phyloP scores from a whole-genome alignment of 2,329 filamentous ascomycete species.

The Geosmithia putterillii region DNA sequence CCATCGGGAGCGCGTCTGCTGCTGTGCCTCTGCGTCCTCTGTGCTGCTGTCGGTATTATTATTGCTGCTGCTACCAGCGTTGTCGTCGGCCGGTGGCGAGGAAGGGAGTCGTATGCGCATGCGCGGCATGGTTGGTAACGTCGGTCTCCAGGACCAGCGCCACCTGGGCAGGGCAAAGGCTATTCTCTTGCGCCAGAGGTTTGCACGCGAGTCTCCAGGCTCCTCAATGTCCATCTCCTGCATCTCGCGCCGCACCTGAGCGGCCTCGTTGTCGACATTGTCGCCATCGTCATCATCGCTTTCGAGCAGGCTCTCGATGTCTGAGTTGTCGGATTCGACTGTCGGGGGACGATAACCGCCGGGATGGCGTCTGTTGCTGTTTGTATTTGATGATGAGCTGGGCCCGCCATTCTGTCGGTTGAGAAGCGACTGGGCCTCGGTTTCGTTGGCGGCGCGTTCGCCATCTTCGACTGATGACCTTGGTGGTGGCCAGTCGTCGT shows the following conservation, averaged over 20 bases:
- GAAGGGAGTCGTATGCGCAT: constrained; percentile 33
- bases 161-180: constrained; percentile 40
- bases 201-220: constrained; percentile 31
- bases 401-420: constrained; percentile 32
- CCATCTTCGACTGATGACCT: constrained; percentile 28
- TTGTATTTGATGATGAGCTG: constrained; percentile 17
- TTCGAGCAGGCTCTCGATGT: constrained; percentile 35
- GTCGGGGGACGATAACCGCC: constrained; percentile 66
- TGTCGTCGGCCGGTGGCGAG: constrained; percentile 8
- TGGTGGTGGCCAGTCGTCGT: constrained; percentile 15
- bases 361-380: constrained; percentile 20
- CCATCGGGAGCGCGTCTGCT: constrained; percentile 6
- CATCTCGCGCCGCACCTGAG: constrained; percentile 66
- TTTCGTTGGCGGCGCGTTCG: constrained; percentile 33
- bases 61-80: constrained; percentile 6
- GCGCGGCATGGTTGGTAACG: constrained; percentile 28
- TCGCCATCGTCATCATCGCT: constrained; percentile 35
- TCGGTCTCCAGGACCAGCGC: constrained; percentile 43
- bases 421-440: constrained; percentile 68
- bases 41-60: neutral
- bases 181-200: constrained; percentile 43
- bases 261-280: constrained; percentile 39
- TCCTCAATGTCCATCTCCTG: constrained; percentile 79
- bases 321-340: constrained; percentile 58
- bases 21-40: neutral